Base-by-base conservation (phyloP, 345 rosid genomes). In the Litchi chinensis region DNA sequence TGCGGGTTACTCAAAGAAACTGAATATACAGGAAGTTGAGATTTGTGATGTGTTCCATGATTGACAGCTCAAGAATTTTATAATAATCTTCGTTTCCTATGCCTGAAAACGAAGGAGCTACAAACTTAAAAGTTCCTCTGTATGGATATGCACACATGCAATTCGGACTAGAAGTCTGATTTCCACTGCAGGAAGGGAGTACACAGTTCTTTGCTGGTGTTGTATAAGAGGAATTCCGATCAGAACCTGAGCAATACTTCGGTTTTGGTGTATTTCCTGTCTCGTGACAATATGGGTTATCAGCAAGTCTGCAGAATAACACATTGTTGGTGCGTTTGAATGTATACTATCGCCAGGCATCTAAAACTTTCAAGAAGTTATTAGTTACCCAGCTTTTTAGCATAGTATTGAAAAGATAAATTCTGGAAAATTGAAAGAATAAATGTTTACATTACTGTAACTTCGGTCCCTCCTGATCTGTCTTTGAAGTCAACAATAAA, bases 101-200 rank as follows among this genome's bases (percentile, higher is more conserved):
- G 86, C 83, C 81, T 46, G 99, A 91, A 86, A 93, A 93, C 18
- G 87, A 75, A 85, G 89, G 82, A 71, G 92, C 82, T 52, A 93
- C 87, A 83, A 95, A 89, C 54, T 5, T 0, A 68, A 95, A 59
- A 37, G 64, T 77, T 78, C 99, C 98, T 7, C 76, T 88, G 82
- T 84, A 82, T 39, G 99, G 91, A 82, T 83, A 68, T 19, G 89
- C 87, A 67, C 99, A 93, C n/a, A 44, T 63, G 66, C 98, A 95
- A 15, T 52, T 65, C 24, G 96, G 89, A 84, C 91, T 91, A 18
- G 93, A 79, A 80, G 48, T 76, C 81, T 73, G 83, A 69, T 60
- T 81, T 0, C 71, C 48, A 50, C 50, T 40, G 82, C 97, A 92
- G 4, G 72, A 21, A 46, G 11, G 0, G 57, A 81, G 84, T 3